Evolutionary conservation across 1,284 basidiomycete genomes (phyloP), one percentile per base, ranked within the genome.

Genomic region (Sanghuangporus baumii): DNA sequence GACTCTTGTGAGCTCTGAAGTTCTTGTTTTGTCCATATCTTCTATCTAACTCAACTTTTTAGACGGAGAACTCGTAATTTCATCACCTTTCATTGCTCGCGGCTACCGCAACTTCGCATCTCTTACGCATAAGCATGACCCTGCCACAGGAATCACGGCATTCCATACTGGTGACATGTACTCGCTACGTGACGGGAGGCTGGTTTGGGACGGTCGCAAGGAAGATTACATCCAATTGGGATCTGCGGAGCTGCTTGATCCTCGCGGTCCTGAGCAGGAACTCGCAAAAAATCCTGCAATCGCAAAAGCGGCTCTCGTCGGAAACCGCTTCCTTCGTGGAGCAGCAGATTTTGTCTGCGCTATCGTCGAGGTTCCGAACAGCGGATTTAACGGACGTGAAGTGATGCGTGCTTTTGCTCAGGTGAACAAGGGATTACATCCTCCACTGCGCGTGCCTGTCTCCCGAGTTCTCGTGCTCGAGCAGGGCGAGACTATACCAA

Each of bases 121-220:
- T 56, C 65, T 66, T 1, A 47, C 72, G 0, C 74, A 75, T 63
- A 68, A 62, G 0, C 41, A 68, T 6, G 69, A 69, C 20, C 14
- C 31, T 31, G 59, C 66, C 8, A 70, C 72, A 54, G 73, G 71
- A 16, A 60, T 65, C 8, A 68, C 74, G 16, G 70, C 73, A 1
- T 74, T 76, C 67, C 67, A 66, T 14, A 75, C 74, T 20, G 74
- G 74, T 3, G 74, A 76, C 62, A 70, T 73, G n/a, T 76, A 75
- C 59, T 66, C 60, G 3, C 67, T 63, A 36, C 56, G 46, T 26
- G 64, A 66, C 20, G 68, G 40, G 2, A 67, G 68, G 11, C 34
- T 74, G 3, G 61, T 69, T 34, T 76, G 74, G 74, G 69, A 70
- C 31, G 74, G 74, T 16, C 71, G 74, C 12, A 74, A 70, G 41